Base-by-base conservation (phyloP, 1,284 basidiomycete species). In the Grifola frondosa region DNA sequence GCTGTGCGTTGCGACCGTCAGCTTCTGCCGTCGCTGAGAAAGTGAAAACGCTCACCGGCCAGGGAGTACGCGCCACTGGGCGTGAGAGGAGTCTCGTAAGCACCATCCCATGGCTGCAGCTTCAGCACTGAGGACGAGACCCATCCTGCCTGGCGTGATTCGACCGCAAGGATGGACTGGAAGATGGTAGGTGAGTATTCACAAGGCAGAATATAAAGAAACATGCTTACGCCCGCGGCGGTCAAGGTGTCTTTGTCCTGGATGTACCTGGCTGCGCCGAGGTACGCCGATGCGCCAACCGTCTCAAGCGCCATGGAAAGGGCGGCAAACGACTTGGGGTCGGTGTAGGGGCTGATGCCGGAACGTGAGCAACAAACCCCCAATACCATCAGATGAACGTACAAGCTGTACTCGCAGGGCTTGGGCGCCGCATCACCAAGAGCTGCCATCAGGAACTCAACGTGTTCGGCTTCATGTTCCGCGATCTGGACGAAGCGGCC, bases 341-440 rank as follows among this genome's bases (percentile, higher is more conserved):
- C 71, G 12, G 63, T 63, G 52, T 73, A 67, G 19, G 75, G 73
- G 62, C 83, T 84, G 50, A 40, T 29, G 22, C 31, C 21, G 10
- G 17, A 23, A 22, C 25, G 42, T 48, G 17, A 45, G 35, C 35
- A 21, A 19, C 23, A 17, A 20, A 13, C 11, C 22, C 5, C 21
- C 15, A n/a, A 6, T 10, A 8, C 33, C 10, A 25, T 12, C 17
- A 9, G 23, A 9, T 6, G 9, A 19, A 65, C 74, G 56, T 57
- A 74, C 81, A 87, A 84, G 40, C 60, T 63, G 62, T 86, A 87
- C 1, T 64, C 65, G 71, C 84, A 87, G 9, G 73, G 66, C 57
- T 72, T 52, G 13, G 74, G 69, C 1, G 79, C 74, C 19, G 68
- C 62, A 25, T 64, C 65, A 3, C 81, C 82, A 38, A 89, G 73